Evolutionary conservation across 306 rosid species (phyloP).

Genomic region (Gynostemma pentaphyllum): DNA sequence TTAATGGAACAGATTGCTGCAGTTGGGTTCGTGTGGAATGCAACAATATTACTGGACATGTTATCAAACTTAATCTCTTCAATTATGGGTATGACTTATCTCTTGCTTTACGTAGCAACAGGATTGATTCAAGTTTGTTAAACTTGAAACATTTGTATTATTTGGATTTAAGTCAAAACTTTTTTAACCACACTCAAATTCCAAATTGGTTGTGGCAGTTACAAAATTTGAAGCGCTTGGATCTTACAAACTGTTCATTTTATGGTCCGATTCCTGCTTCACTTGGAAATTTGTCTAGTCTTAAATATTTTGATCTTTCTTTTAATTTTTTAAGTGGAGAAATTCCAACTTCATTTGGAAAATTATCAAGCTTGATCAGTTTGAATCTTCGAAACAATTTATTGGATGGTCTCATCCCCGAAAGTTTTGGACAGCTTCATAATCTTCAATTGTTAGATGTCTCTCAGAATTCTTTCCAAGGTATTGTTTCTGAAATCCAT

Average conservation of each 20-base stretch:
- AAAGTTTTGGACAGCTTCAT: too few species aligned
- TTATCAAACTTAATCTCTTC: neutral
- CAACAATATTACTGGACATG: neutral
- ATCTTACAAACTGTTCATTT: too few species aligned
- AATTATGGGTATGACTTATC: neutral
- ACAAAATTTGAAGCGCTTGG: neutral
- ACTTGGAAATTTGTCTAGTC: neutral
- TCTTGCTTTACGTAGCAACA: neutral
- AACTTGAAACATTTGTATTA: too few species aligned
- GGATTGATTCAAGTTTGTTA: neutral
- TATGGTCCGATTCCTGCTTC: neutral
- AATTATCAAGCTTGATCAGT: too few species aligned
- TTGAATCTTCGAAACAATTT: neutral
- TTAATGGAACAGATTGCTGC: neutral
- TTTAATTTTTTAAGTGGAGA: neutral
- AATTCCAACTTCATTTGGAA: neutral
- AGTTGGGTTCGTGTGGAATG: neutral
- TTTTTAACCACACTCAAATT: neutral
- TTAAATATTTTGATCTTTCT: neutral
- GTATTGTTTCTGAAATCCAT: neutral
- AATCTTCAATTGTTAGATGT: too few species aligned
- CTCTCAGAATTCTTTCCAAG: neutral
- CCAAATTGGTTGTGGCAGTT: neutral
- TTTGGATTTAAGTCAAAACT: too few species aligned
- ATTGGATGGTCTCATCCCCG: neutral